Percentiles rank a stretch among this genome's conserved stretches.
These are phyloP conservation scores for Talaromyces ruber DNA, from an alignment of 495 filamentous ascomycete genomes.

Conservation along the genomic window DNA sequence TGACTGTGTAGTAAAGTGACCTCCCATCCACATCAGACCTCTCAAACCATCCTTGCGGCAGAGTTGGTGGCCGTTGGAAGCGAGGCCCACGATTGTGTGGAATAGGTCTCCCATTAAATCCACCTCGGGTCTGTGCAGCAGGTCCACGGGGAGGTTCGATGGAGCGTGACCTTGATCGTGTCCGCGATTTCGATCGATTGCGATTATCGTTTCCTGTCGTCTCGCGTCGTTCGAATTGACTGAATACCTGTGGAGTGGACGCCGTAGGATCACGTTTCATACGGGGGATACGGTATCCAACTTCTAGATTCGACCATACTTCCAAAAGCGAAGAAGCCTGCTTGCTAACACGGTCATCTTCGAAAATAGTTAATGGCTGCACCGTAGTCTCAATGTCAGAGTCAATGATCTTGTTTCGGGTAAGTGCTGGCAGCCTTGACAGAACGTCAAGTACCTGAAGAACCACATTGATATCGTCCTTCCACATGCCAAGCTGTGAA, in stretches of 20 bases:
- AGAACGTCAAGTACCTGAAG: conserved; percentile 87
- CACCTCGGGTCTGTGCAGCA: conserved; percentile 47
- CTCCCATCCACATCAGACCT: conserved; percentile 55
- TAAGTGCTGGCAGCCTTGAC: conserved; percentile 79
- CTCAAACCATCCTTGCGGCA: conserved; percentile 77
- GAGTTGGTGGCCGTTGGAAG: conserved; percentile 41
- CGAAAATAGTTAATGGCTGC: conserved; percentile 54
- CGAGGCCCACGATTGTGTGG: conserved; percentile 52
- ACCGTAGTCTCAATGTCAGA: conserved; percentile 90
- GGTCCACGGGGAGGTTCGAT: conserved; percentile 45
- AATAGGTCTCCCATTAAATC: conserved; percentile 51
- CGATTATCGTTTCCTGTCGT: conserved; percentile 50
- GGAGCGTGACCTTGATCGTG: conserved; percentile 44
- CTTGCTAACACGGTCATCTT: conserved; percentile 65
- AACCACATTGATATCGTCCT: conserved; percentile 79
- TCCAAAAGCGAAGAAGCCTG: conserved; percentile 66
- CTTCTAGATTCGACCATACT: conserved; percentile 80
- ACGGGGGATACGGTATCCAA: conserved; percentile 92
- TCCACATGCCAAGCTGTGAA: conserved; percentile 71
- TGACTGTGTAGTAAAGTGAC: conserved; percentile 72
- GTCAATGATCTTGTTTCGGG: conserved; percentile 93
- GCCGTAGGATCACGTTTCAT: conserved; percentile 56
- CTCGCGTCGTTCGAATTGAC: conserved; percentile 63
- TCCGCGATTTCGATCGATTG: conserved; percentile 42
- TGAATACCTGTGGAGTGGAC: conserved; percentile 32